Conservation (phyloP, 768 basidiomycete genomes). For the Neoboletus brunneissimus region DNA sequence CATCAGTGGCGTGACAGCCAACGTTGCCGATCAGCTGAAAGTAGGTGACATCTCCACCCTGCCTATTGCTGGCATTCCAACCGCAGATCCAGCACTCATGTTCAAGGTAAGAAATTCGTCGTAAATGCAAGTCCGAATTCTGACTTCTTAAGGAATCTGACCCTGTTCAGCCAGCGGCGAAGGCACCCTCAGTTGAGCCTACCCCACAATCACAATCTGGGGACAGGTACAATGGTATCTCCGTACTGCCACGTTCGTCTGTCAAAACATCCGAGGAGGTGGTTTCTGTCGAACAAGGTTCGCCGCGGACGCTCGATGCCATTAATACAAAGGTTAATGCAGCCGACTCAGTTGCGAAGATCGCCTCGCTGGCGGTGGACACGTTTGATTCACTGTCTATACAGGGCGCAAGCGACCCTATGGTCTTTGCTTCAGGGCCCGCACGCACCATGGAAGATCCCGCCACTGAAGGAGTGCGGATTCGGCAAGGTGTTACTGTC, state of each 20-base stretch:
- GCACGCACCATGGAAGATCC: neutral
- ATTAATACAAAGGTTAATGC: neutral
- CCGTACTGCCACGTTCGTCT: neutral
- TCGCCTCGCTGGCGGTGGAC: constrained; percentile 1
- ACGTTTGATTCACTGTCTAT: neutral
- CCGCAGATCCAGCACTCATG: neutral
- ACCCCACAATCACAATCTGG: constrained; percentile 16
- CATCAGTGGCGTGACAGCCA: constrained; percentile 23
- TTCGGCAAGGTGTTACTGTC: neutral
- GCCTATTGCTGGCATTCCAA: neutral
- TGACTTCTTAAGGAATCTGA: constrained; percentile 8
- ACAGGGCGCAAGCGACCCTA: constrained; percentile 1
- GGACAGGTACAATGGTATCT: neutral
- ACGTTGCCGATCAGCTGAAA: constrained; percentile 11
- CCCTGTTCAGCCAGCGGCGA: neutral
- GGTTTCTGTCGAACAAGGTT: constrained; percentile 3
- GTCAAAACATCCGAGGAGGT: constrained; percentile 9
- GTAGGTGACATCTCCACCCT: constrained; percentile 1
- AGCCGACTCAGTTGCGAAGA: neutral
- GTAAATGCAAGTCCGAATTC: neutral
- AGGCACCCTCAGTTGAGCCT: constrained; percentile 20
- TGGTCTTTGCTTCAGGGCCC: neutral
- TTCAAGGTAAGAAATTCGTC: constrained; percentile 14
- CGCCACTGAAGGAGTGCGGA: neutral
- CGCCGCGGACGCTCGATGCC: neutral